A percentile compares a stretch with the other conserved stretches of the same genome.
Conservation (phyloP, 805 yeast genomes). For the Candida wancherniae region DNA sequence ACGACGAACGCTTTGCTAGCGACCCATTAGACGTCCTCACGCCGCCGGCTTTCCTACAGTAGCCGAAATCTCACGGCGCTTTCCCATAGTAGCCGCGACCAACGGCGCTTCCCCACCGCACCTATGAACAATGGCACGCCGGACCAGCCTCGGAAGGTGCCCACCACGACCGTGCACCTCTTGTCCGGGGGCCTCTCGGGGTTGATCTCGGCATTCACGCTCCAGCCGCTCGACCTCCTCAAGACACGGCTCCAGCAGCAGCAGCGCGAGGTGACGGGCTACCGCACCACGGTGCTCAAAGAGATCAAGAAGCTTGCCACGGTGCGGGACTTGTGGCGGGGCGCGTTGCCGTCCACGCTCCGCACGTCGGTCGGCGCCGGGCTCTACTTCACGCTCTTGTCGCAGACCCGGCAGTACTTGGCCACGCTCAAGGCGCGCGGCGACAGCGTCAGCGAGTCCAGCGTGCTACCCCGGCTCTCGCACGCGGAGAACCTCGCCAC, state of each 20-base stretch:
- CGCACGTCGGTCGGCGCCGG: constrained; percentile 92
- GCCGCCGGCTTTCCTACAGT: too few species aligned
- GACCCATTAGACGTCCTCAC: constrained; percentile 1
- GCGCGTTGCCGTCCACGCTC: constrained; percentile 85
- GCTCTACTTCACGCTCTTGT: constrained; percentile 70
- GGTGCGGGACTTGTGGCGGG: constrained; percentile 73
- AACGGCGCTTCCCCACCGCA: too few species aligned
- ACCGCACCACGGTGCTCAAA: constrained; percentile 30
- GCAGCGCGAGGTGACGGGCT: constrained; percentile 21
- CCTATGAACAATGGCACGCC: background rate
- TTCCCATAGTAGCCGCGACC: too few species aligned
- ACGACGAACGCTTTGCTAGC: constrained; percentile 2
- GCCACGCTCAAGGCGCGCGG: constrained; percentile 24
- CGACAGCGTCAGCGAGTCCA: constrained; percentile 14
- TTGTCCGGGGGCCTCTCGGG: constrained; percentile 85
- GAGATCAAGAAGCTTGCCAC: constrained; percentile 41
- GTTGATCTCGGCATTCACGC: constrained; percentile 65
- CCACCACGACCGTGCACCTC: constrained; percentile 44
- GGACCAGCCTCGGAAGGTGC: background rate
- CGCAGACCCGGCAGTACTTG: constrained; percentile 51
- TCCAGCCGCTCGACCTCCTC: constrained; percentile 86
- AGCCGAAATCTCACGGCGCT: too few species aligned
- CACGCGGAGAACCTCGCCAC: constrained; percentile 64
- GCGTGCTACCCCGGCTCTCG: constrained; percentile 64
- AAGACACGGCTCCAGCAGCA: constrained; percentile 78